Evolutionary conservation across 2,329 filamentous ascomycete species (phyloP), one percentile per base, ranked within the genome.

Genomic region (Magnaporthiopsis poae): DNA sequence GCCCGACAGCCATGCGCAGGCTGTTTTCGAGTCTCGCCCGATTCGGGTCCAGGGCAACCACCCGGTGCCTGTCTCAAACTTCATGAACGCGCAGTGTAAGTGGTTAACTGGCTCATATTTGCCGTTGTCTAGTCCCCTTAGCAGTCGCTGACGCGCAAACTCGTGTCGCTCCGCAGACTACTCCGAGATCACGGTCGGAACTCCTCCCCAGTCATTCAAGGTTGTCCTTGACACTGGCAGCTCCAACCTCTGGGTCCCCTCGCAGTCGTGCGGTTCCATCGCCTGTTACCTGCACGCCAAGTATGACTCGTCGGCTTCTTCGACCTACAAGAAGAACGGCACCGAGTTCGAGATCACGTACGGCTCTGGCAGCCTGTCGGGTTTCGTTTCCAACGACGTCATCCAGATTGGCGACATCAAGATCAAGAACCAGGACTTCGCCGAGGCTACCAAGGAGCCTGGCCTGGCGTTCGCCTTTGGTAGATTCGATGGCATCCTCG

Each of bases 221-320:
- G 96, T 99, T 72, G 90, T 99, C 70, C 89, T 99, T 70, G 95
- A 99, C 79, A 99, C 95, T 35, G 95, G 95, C 74, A 97, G 92
- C 85, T 98, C 95, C 78, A 99, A 99, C 84, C 86, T 99, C 70
- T 99, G 96, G 96, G 93, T 99, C 68, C 96, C 96, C 59, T 96
- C 93, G 31, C 83, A 86, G 67, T 84, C 92, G 75, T 99, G 96
- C 79, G 88, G 86, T 76, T 97, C 93, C 76, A 99, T 99, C 75
- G 96, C 95, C 71, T 99, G 95, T 86, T 99, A 94, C 81, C 88
- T 99, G 68, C 95, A 99, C 85, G 88, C 80, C 79, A 99, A 96
- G 82, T 99, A 98, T 82, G 92, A 98, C 80, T 95, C 92, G 67
- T 90, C 88, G 56, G 81, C 88, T 5, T 99, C 96, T 63, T 94